Base-by-base conservation (phyloP, 2,329 filamentous ascomycete species). In the Fusarium guadeloupense region DNA sequence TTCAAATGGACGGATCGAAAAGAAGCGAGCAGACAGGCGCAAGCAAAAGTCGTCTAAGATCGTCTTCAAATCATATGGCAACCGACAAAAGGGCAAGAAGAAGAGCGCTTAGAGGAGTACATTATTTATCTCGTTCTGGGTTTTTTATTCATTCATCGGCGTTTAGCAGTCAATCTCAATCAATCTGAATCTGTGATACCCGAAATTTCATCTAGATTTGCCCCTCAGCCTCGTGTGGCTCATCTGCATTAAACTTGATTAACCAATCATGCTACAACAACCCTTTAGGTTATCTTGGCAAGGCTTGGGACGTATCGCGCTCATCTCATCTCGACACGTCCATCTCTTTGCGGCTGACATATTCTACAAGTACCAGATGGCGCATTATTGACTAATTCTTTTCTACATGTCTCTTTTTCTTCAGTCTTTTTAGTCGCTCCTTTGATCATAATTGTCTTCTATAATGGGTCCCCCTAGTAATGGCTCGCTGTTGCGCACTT, bases 1-100 rank as follows among this genome's bases (percentile, higher is more conserved):
- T 37, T 69, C 74, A 23, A 78, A 74, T 58, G 69, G 76, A 13
- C 72, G 74, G 19, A 74, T 65, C 31, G 72, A 75, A 60, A 85
- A 81, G 76, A 82, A 80, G 72, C 81, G 82, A 67, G 77, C 86
- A 48, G 79, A 82, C 73, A 89, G 87, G 80, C 80, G 81, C 71
- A 81, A 77, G 66, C 78, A 76, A 63, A 85, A 82, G 73, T 84
- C 81, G 65, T 78, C 80, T 34, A 79, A 79, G 57, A 87, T 89
- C 57, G 84, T 86, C 19, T 89, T 89, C 60, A 80, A 80, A 47
- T 86, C 81, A 69, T 86, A 83, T 70, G 81, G 81, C 59, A 81
- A 85, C 54, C 79, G 80, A 60, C 73, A 78, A 62, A 77, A 75
- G 48, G 75, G 75, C 62, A 80, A 78, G 69, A 82, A 79, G 74